Conservation (phyloP, 2,329 filamentous ascomycete species). For the Claviceps sp. region DNA sequence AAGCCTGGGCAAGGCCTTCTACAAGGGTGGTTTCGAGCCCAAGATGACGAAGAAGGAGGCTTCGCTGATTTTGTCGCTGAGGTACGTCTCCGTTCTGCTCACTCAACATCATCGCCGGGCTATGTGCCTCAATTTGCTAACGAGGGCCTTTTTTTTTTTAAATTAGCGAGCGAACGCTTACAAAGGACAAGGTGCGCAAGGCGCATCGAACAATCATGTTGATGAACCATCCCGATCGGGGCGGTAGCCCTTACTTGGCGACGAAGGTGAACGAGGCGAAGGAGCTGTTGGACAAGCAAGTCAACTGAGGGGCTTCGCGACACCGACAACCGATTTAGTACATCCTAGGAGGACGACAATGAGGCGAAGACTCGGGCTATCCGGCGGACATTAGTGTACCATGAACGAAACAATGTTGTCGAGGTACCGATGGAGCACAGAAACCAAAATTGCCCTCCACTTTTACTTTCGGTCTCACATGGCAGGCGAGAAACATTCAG, state of each 20-base stretch:
- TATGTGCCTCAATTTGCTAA: neutral
- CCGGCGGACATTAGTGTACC: no score
- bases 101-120: no score
- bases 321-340: neutral
- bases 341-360: neutral
- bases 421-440: no score
- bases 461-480: neutral
- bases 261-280: conserved; percentile 99
- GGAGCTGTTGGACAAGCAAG: conserved; percentile 72
- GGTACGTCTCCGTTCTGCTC: conserved; percentile 37
- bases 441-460: neutral
- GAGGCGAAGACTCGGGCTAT: no score
- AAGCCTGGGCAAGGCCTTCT: conserved; percentile 79
- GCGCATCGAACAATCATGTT: conserved; percentile 94
- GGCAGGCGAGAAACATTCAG: neutral
- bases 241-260: conserved; percentile 88
- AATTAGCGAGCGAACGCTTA: conserved; percentile 67
- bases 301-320: conserved; percentile 10
- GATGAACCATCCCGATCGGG: conserved; percentile 93
- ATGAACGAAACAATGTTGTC: no score
- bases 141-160: neutral
- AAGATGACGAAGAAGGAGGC: conserved; percentile 92
- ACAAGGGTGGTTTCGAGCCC: conserved; percentile 96
- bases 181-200: conserved; percentile 89
- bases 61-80: conserved; percentile 76